Conservation (phyloP, 2,329 filamentous ascomycete species). For the Escovopsis weberi region DNA sequence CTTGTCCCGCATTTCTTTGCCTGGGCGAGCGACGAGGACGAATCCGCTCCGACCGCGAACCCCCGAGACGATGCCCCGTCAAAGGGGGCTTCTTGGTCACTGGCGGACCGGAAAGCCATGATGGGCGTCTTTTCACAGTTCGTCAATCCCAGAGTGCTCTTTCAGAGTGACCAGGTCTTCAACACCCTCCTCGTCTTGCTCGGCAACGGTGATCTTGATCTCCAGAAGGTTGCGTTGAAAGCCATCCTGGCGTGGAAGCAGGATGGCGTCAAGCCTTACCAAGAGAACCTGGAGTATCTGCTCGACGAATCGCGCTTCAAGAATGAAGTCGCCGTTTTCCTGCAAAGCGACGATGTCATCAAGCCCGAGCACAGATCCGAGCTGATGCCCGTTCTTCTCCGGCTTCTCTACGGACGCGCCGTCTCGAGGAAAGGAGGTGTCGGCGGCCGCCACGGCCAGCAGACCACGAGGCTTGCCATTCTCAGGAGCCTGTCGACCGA, state of each 20-base stretch:
- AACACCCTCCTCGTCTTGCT: slow-evolving; percentile 59
- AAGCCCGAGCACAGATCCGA: slow-evolving; percentile 55
- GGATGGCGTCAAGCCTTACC: slow-evolving; percentile 57
- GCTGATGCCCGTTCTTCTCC: slow-evolving; percentile 74
- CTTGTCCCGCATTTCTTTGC: slow-evolving; percentile 75
- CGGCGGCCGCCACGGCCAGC: slow-evolving; percentile 66
- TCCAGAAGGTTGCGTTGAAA: slow-evolving; percentile 75
- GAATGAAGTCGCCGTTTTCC: slow-evolving; percentile 81
- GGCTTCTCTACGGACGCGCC: slow-evolving; percentile 77
- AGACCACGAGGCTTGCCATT: slow-evolving; percentile 66
- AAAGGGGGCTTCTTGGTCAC: slow-evolving; percentile 39
- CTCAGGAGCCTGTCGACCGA: slow-evolving; percentile 61
- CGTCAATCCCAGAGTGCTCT: slow-evolving; percentile 72
- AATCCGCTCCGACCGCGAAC: slow-evolving; percentile 16
- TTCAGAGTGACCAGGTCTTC: slow-evolving; percentile 62
- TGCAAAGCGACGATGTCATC: slow-evolving; percentile 62
- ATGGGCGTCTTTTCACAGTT: slow-evolving; percentile 74
- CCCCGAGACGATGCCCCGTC: slow-evolving; percentile 18
- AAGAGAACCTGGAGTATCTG: slow-evolving; percentile 73
- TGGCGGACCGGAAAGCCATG: slow-evolving; percentile 72
- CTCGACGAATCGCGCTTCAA: slow-evolving; percentile 85
- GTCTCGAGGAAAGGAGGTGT: slow-evolving; percentile 67
- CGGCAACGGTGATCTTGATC: slow-evolving; percentile 76
- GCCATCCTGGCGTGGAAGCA: slow-evolving; percentile 84
- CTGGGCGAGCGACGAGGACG: slow-evolving; percentile 51